phyloP scores from a whole-genome alignment of 1,284 basidiomycete species.

The Sphagnurus paluster region DNA sequence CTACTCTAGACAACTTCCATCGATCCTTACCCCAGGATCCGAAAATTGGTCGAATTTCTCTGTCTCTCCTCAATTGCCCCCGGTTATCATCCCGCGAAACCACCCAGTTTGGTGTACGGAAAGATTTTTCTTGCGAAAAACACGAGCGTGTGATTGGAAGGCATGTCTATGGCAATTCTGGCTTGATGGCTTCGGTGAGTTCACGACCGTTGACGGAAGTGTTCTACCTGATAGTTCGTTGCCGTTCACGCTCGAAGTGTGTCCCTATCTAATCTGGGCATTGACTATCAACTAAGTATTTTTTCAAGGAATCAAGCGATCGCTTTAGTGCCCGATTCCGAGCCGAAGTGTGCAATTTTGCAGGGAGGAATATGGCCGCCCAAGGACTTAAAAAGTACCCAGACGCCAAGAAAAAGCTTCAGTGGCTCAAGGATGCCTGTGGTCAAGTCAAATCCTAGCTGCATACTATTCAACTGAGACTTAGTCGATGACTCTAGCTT shows the following conservation, averaged over 20 bases:
- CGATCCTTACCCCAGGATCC: constrained; percentile 14
- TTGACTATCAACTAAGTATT: constrained; percentile 24
- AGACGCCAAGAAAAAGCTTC: constrained; percentile 36
- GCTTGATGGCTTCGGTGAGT: constrained; percentile 50
- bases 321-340: constrained; percentile 48
- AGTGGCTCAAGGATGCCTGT: constrained; percentile 34
- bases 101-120: constrained; percentile 65
- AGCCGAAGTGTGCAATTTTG: constrained; percentile 54
- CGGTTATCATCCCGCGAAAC: constrained; percentile 48
- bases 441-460: constrained; percentile 19
- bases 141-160: constrained; percentile 55
- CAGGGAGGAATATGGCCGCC: constrained; percentile 43
- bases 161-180: constrained; percentile 72
- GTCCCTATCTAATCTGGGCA: neutral
- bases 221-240: constrained; percentile 9
- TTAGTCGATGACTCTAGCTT: constrained; percentile 7
- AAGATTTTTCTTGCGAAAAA: constrained; percentile 46
- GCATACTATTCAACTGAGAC: neutral
- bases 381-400: constrained; percentile 28
- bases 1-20: constrained; percentile 28
- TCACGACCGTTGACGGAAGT: constrained; percentile 27
- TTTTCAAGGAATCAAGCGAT: constrained; percentile 30
- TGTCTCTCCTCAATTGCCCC: constrained; percentile 41
- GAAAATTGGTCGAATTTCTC: constrained; percentile 15
- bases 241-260: constrained; percentile 6